Evolutionary conservation across 2,329 filamentous ascomycete species (phyloP).

Genomic region (Exophiala sp.): DNA sequence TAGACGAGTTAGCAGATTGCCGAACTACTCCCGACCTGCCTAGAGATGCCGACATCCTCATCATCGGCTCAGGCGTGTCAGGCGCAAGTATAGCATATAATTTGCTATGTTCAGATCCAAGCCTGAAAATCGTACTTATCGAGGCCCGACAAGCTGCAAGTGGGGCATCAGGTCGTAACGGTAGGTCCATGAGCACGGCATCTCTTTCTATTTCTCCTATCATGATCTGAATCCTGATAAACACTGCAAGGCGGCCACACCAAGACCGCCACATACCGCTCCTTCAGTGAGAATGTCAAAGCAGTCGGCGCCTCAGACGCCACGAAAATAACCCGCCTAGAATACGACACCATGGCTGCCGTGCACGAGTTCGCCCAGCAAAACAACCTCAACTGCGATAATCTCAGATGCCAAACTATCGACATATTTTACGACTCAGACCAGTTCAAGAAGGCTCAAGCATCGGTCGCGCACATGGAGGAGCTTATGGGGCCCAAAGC

Average conservation of each 20-base stretch:
- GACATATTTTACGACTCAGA: slow-evolving; percentile 56
- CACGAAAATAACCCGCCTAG: slow-evolving; percentile 49
- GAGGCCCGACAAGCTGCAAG: slow-evolving; percentile 40
- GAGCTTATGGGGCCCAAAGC: slow-evolving; percentile 42
- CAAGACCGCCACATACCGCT: slow-evolving; percentile 50
- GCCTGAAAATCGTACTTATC: slow-evolving; percentile 36
- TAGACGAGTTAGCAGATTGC: slow-evolving; percentile 29
- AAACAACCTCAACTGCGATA: slow-evolving; percentile 51
- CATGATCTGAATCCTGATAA: neutral
- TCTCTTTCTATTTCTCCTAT: too few species aligned
- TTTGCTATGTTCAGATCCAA: slow-evolving; percentile 27
- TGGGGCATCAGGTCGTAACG: slow-evolving; percentile 35
- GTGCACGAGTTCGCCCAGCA: slow-evolving; percentile 53
- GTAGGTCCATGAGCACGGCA: slow-evolving; percentile 5
- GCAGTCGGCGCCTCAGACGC: slow-evolving; percentile 50
- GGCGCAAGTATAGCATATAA: slow-evolving; percentile 36
- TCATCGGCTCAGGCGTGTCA: slow-evolving; percentile 41
- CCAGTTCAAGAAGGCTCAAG: slow-evolving; percentile 39
- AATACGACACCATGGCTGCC: slow-evolving; percentile 53
- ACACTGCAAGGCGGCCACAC: slow-evolving; percentile 43
- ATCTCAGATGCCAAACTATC: slow-evolving; percentile 50
- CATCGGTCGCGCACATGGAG: slow-evolving; percentile 46
- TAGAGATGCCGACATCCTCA: slow-evolving; percentile 32
- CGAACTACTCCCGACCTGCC: slow-evolving; percentile 28
- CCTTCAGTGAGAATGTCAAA: slow-evolving; percentile 48